These are phyloP conservation scores for Cubamyces lactineus DNA, from an alignment of 768 basidiomycete genomes.

Conservation along the genomic window DNA sequence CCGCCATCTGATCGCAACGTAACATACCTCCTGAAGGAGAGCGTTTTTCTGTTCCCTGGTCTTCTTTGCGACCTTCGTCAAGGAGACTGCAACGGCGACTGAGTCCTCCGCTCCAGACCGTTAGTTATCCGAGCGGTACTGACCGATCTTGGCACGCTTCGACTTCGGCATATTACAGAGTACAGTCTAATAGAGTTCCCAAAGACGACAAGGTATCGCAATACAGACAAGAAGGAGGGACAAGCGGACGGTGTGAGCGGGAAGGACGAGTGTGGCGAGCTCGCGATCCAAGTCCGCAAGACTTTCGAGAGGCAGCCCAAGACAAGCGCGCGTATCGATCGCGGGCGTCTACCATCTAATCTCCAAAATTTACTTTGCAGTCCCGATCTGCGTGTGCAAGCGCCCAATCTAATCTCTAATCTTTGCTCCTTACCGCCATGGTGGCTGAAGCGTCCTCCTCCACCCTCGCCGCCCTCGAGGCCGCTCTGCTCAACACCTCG, in stretches of 20 bases:
- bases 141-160: conserved; percentile 87
- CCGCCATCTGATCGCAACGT: conserved; percentile 7
- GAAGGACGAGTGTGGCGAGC: conserved; percentile 1
- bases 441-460: conserved; percentile 42
- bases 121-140: conserved; percentile 34
- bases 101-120: conserved; percentile 22
- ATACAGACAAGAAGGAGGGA: neutral
- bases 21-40: conserved; percentile 74
- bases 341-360: conserved; percentile 25
- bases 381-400: neutral
- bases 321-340: conserved; percentile 14
- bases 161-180: conserved; percentile 77
- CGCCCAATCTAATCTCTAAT: conserved; percentile 30
- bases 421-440: conserved; percentile 23
- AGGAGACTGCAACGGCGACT: conserved; percentile 61
- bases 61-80: conserved; percentile 95
- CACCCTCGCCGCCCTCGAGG: conserved; percentile 65
- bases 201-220: neutral
- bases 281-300: neutral
- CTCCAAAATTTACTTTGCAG: conserved; percentile 24
- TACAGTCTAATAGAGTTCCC: neutral
- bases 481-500: conserved; percentile 74
- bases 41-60: conserved; percentile 88
- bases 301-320: conserved; percentile 4
- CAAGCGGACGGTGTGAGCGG: neutral